phyloP scores from a whole-genome alignment of 768 basidiomycete species.

The Calocera viscosa region DNA sequence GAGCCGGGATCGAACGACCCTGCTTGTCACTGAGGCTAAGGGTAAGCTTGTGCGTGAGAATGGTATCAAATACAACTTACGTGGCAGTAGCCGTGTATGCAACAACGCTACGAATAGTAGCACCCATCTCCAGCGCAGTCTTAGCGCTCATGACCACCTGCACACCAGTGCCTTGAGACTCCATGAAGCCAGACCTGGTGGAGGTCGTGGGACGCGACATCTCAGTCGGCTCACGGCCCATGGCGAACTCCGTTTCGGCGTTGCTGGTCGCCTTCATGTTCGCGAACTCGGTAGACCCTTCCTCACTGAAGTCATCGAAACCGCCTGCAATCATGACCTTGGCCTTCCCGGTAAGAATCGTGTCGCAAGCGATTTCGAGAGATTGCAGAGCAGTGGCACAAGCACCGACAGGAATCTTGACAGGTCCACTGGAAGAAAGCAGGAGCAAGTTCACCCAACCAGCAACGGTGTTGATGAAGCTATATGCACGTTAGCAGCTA shows the following conservation, averaged over 20 bases:
- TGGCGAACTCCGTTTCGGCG: slow-evolving; percentile 91
- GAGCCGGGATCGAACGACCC: slow-evolving; percentile 93
- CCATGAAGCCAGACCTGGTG: slow-evolving; percentile 98
- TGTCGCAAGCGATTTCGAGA: slow-evolving; percentile 94
- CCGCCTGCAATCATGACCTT: slow-evolving; percentile 99
- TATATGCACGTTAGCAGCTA: slow-evolving; percentile 25
- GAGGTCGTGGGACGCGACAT: slow-evolving; percentile 97
- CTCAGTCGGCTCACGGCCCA: slow-evolving; percentile 97
- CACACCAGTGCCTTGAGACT: slow-evolving; percentile 90
- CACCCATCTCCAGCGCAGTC: slow-evolving; percentile 88
- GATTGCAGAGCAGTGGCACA: slow-evolving; percentile 98
- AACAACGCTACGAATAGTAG: slow-evolving; percentile 83
- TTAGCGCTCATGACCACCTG: slow-evolving; percentile 95
- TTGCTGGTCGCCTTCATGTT: slow-evolving; percentile 99
- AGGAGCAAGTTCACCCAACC: slow-evolving; percentile 95
- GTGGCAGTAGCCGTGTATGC: slow-evolving; percentile 94
- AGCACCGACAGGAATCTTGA: slow-evolving; percentile 98
- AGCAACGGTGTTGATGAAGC: slow-evolving; percentile 98
- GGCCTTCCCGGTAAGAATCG: slow-evolving; percentile 86
- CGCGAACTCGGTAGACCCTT: slow-evolving; percentile 97
- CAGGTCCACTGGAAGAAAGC: slow-evolving; percentile 90
- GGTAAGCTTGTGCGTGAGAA: slow-evolving; percentile 2
- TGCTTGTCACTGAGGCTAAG: slow-evolving; percentile 71
- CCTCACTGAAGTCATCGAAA: slow-evolving; percentile 95
- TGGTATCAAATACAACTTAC: slow-evolving; percentile 35